Evolutionary conservation across 352 stramenopile genomes (phyloP).

Genomic region (Phytopythium vexans): DNA sequence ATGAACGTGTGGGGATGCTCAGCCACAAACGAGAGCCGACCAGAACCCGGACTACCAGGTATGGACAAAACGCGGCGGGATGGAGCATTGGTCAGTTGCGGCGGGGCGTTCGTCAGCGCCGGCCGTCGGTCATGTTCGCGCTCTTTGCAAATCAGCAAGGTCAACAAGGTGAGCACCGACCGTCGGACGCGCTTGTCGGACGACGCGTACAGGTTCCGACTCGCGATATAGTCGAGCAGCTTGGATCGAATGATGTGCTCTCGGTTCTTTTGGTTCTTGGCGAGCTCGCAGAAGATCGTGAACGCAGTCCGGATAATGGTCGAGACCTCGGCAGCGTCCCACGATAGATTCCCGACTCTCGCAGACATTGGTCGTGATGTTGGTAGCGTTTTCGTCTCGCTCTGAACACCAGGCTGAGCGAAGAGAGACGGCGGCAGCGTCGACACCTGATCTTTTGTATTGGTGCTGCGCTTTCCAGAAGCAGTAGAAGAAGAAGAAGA

Average conservation of each 20-base stretch:
- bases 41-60: background rate
- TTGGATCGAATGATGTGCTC: conserved; percentile 64
- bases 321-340: conserved; percentile 1
- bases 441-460: no score
- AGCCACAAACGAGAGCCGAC: background rate
- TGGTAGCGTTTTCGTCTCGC: background rate
- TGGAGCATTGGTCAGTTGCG: background rate
- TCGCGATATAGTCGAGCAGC: conserved; percentile 53
- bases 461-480: no score
- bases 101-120: background rate
- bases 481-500: no score
- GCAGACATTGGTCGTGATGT: background rate
- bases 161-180: conserved; percentile 54
- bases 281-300: conserved; percentile 58
- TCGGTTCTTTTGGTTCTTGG: conserved; percentile 48
- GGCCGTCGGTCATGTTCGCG: conserved; percentile 22
- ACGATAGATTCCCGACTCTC: background rate
- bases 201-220: conserved; percentile 47
- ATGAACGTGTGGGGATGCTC: background rate
- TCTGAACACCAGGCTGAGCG: no score
- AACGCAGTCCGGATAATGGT: conserved; percentile 38
- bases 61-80: no score
- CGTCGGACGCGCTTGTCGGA: conserved; percentile 60
- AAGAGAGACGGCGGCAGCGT: no score
- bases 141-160: conserved; percentile 56